Evolutionary conservation across 208 protist genomes (phyloP).

Genomic region (Wallacemonas sp.): DNA sequence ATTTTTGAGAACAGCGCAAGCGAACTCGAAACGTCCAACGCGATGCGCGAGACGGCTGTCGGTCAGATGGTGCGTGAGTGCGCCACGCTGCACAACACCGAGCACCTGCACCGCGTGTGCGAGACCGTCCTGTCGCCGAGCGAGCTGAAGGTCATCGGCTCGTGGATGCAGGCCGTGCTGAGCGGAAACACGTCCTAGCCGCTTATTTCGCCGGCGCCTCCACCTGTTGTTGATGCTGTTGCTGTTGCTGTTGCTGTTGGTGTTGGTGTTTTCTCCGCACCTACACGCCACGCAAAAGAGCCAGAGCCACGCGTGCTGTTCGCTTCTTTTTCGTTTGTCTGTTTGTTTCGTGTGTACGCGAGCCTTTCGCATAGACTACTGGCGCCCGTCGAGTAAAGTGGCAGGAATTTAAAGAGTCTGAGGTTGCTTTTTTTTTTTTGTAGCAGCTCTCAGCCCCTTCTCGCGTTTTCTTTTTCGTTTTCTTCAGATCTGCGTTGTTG

Average conservation of each 20-base stretch:
- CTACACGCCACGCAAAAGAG: no score
- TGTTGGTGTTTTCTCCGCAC: not conserved
- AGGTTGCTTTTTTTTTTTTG: no score
- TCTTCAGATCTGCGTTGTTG: no score
- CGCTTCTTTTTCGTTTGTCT: no score
- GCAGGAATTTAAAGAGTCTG: no score
- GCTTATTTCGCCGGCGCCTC: no score
- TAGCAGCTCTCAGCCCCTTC: no score
- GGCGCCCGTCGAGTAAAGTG: no score
- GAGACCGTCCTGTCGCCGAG: slow-evolving; percentile 45
- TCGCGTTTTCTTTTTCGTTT: no score
- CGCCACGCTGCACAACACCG: slow-evolving; percentile 30
- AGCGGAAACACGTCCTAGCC: not conserved
- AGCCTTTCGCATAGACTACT: no score
- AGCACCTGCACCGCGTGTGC: slow-evolving; percentile 37
- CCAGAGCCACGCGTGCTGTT: no score
- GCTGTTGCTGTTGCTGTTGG: not conserved
- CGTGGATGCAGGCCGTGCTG: slow-evolving; percentile 40
- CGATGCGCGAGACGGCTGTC: slow-evolving; percentile 50
- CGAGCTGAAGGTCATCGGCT: slow-evolving; percentile 54
- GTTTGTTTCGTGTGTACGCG: no score
- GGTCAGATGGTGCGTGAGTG: slow-evolving; percentile 43
- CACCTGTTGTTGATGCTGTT: not conserved
- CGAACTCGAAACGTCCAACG: slow-evolving; percentile 56
- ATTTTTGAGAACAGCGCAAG: slow-evolving; percentile 53